Evolutionary conservation across 78 protist species (phyloP), one percentile per base, ranked within the genome.

Genomic region (Dictyostelium purpureum): DNA sequence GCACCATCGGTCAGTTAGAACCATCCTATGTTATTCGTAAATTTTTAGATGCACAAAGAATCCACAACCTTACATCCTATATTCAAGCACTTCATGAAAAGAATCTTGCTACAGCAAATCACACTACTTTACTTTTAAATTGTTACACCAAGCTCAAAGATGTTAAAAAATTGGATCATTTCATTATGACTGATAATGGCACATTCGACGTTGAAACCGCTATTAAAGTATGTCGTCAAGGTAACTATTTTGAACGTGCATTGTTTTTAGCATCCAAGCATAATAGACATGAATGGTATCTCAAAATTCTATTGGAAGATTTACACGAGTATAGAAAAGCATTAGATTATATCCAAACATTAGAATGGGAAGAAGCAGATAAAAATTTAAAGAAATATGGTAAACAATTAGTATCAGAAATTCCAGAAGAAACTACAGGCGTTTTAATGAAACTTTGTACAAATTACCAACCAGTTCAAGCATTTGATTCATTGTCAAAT

Each of bases 11-110:
- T 0, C 19, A 42, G 3, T 91, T 98, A 67, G 99, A 98, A 76
- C 99, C 99, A 31, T 95, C 98, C 12, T 98, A 98, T 69, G 99
- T 98, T 26, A 98, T 98, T 65, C 77, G 98, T 45, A 97, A 97
- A 89, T 98, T 97, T 63, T 77, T 98, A 14, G 99, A 97, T 18
- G 98, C 98, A 0, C 99, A 98, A 76, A 92, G 98, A 24, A 98
- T 98, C 82, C 95, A 94, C 90, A 95, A 98, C 65, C 87, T 98
- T 7, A 97, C 99, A 14, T 33, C 77, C 9, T 98, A 98, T 77
- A 94, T 98, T 24, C 97, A 96, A 38, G 94, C 95, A 33, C 94
- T 95, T 33, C 97, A 96, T 93, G 97, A 95, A 40, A 65, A 94
- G 88, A 76, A 90, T 35, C 26, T 81, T n/a, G 98, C 98, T 37